Evolutionary conservation across 352 stramenopile genomes (phyloP), one percentile per base, ranked within the genome.

Genomic region (Hyphochytrium catenoides): DNA sequence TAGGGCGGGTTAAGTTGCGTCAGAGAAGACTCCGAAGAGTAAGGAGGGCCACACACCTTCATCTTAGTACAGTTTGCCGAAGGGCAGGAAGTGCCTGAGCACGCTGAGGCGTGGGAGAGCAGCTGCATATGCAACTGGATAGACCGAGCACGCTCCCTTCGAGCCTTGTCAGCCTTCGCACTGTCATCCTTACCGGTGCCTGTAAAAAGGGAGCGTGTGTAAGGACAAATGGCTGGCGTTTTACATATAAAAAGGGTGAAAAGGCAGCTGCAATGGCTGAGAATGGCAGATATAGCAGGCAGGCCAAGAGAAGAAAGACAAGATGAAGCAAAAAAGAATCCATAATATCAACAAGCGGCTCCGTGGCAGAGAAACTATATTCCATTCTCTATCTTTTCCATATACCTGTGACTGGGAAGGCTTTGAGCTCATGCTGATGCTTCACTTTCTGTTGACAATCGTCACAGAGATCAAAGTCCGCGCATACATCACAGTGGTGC

Each of bases 61-160:
- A 98, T 98, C 62, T 95, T 95, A 31, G 77, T 75, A 65, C 89
- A 98, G 56, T 98, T 98, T 7, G 69, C 77, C 26, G 79, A 94
- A 17, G 74, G 66, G 50, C 87, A 98, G 26, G 86, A 84, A 22
- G 68, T 52, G 26, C 87, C 73, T 4, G 51, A 59, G 46, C 89
- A 98, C 11, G 68, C 87, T 28, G 81, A 91, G 24, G 89, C 86
- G 57, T 98, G 89, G 43, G 90, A 63, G n/a, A 97, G 56, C 33
- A 98, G 59, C 54, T 94, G 86, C 87, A 98, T 96, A 57, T 97
- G 87, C 18, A 96, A 56, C 35, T 78, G 70, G 44, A 98, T 91
- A 38, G 84, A 93, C 50, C 92, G 84, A 36, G 90, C 74, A 11
- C 83, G 68, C 41, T 85, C 62, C 43, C 83, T 70, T 28, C 71